Percentiles rank a stretch among this genome's conserved stretches.
Evolutionary conservation across 257 asterid genomes (phyloP).

Genomic region (Lavandula angustifolia): DNA sequence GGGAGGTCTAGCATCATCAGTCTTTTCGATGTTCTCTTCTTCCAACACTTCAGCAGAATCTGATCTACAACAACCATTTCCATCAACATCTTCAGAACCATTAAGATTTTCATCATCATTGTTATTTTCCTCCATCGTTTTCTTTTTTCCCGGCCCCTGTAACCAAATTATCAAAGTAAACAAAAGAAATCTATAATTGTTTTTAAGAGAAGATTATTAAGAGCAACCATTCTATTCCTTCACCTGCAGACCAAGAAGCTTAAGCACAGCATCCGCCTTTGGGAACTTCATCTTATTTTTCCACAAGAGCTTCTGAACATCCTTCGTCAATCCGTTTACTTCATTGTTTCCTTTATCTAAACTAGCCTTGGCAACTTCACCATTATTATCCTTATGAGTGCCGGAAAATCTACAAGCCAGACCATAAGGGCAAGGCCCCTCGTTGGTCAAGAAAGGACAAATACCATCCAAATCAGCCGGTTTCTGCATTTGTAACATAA

Average conservation of each 20-base stretch:
- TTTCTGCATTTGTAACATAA: conserved; percentile 55
- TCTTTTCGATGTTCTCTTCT: conserved; percentile 41
- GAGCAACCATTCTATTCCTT: conserved; percentile 23
- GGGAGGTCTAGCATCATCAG: conserved; percentile 53
- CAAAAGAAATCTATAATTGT: background rate
- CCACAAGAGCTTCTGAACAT: conserved; percentile 94
- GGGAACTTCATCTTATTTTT: conserved; percentile 85
- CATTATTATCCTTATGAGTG: conserved; percentile 56
- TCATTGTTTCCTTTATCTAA: conserved; percentile 44
- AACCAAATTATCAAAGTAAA: conserved; percentile 25
- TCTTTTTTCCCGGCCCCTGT: conserved; percentile 52
- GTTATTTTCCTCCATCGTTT: conserved; percentile 37
- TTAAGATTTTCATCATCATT: conserved; percentile 42
- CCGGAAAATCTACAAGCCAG: conserved; percentile 82
- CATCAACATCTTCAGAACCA: conserved; percentile 43
- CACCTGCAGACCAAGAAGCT: conserved; percentile 76
- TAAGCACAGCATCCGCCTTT: conserved; percentile 74
- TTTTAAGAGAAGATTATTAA: background rate
- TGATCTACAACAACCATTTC: conserved; percentile 38
- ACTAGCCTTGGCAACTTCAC: conserved; percentile 32
- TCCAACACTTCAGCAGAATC: conserved; percentile 40
- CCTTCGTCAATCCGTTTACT: conserved; percentile 67
- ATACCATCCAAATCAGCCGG: conserved; percentile 82
- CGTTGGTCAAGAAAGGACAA: conserved; percentile 67
- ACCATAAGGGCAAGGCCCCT: conserved; percentile 80